Percentiles rank a stretch among this genome's conserved stretches.
Evolutionary conservation across 75 land plant genomes (phyloP).

Genomic region (Cryptomeria japonica): DNA sequence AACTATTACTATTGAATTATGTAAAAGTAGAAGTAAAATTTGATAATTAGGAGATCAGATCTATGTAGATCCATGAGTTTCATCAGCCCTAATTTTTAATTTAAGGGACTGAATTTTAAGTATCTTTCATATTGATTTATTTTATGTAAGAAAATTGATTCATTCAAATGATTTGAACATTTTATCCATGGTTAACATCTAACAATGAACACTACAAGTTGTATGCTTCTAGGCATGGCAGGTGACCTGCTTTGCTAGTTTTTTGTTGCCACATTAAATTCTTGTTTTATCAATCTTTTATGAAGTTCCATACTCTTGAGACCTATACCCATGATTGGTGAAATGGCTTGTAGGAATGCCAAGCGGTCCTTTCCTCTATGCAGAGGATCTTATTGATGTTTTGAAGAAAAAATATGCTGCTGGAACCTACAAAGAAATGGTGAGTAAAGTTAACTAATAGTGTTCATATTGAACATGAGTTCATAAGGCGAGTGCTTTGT

Average conservation of each 20-base stretch:
- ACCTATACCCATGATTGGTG: not conserved
- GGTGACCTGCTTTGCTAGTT: not conserved
- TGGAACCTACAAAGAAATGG: conserved; percentile 43
- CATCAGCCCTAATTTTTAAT: not conserved
- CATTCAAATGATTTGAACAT: not conserved
- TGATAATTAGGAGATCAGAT: not conserved
- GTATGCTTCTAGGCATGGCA: not conserved
- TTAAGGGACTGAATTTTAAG: not conserved
- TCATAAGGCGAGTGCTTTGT: not conserved
- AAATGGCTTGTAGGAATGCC: conserved; percentile 36
- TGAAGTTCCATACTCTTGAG: not conserved
- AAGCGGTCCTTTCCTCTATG: conserved; percentile 26
- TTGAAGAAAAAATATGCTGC: conserved; percentile 37
- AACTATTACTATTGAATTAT: not conserved
- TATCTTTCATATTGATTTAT: not conserved
- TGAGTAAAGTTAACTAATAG: conserved; percentile 1
- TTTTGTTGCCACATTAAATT: not conserved
- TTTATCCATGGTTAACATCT: not conserved
- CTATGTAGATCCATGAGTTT: not conserved
- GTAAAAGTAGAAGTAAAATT: not conserved
- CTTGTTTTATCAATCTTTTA: not conserved
- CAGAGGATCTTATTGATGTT: conserved; percentile 28
- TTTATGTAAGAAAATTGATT: not conserved
- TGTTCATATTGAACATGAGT: not conserved
- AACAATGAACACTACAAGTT: not conserved